Evolutionary conservation across 768 basidiomycete species (phyloP).

Genomic region (Erythrobasidium yunnanense): DNA sequence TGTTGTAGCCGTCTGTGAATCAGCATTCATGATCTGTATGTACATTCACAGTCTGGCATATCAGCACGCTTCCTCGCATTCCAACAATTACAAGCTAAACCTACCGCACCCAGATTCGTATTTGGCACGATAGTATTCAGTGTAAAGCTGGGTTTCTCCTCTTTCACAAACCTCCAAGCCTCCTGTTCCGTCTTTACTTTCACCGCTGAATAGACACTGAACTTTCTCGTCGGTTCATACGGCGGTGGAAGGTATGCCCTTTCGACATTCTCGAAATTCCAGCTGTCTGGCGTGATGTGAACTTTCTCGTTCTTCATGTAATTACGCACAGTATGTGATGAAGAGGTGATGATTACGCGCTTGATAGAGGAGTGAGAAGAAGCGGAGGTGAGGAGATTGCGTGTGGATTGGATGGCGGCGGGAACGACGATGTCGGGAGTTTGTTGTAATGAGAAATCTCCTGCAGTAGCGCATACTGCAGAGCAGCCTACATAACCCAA

Average conservation of each 20-base stretch:
- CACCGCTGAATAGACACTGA: neutral
- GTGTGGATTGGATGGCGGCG: neutral
- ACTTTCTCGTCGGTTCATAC: neutral
- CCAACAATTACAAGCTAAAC: no score
- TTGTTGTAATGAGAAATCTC: neutral
- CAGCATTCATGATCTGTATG: neutral
- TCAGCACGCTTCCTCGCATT: no score
- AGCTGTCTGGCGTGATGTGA: neutral
- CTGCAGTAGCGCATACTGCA: neutral
- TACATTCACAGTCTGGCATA: no score
- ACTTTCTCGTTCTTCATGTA: neutral
- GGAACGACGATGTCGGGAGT: neutral
- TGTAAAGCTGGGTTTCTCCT: neutral
- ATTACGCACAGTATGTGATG: neutral
- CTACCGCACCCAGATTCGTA: neutral
- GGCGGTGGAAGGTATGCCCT: neutral
- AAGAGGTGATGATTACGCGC: neutral
- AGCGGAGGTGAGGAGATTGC: neutral
- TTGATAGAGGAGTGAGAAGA: neutral
- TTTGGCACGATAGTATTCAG: neutral
- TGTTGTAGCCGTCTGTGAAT: neutral
- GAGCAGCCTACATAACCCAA: no score
- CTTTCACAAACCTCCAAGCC: neutral
- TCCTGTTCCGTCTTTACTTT: neutral
- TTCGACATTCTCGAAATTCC: neutral